Evolutionary conservation across 23 red algal species (phyloP).

Genomic region (Gracilaria caudata): DNA sequence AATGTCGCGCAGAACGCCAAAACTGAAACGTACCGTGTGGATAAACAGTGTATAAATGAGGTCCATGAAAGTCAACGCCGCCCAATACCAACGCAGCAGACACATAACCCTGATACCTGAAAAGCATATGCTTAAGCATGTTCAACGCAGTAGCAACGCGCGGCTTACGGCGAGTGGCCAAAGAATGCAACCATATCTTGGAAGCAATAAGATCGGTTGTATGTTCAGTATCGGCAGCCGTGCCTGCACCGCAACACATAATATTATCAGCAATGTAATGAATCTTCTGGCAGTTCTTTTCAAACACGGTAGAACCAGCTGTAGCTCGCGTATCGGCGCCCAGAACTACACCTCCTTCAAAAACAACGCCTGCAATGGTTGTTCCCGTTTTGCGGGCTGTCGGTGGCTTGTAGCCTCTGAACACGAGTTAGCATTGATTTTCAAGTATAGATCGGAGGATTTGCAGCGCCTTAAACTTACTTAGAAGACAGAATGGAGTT

Average conservation of each 20-base stretch:
- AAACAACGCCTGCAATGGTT: constrained; percentile 94
- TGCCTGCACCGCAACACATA: constrained; percentile 98
- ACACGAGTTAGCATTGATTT: neutral
- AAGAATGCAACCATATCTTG: constrained; percentile 87
- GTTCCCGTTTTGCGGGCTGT: constrained; percentile 92
- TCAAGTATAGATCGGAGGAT: neutral
- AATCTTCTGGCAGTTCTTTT: constrained; percentile 99
- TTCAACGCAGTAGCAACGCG: constrained; percentile 86
- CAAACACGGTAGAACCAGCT: constrained; percentile 84
- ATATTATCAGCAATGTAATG: constrained; percentile 99
- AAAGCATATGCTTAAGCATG: constrained; percentile 95
- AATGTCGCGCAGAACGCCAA: neutral
- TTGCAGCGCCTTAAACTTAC: constrained; percentile 37
- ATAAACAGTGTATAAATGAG: constrained; percentile 98
- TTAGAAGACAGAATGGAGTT: constrained; percentile 50
- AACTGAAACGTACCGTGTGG: constrained; percentile 71
- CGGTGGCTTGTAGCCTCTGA: constrained; percentile 65
- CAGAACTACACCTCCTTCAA: constrained; percentile 89
- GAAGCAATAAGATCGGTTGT: constrained; percentile 92
- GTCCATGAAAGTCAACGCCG: constrained; percentile 94
- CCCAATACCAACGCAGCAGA: constrained; percentile 95
- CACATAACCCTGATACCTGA: constrained; percentile 97
- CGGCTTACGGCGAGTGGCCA: constrained; percentile 76
- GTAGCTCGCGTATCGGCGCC: constrained; percentile 98
- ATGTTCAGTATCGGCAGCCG: constrained; percentile 95